Base-by-base conservation (phyloP, 2,329 filamentous ascomycete genomes). In the Cladosporium sp. region DNA sequence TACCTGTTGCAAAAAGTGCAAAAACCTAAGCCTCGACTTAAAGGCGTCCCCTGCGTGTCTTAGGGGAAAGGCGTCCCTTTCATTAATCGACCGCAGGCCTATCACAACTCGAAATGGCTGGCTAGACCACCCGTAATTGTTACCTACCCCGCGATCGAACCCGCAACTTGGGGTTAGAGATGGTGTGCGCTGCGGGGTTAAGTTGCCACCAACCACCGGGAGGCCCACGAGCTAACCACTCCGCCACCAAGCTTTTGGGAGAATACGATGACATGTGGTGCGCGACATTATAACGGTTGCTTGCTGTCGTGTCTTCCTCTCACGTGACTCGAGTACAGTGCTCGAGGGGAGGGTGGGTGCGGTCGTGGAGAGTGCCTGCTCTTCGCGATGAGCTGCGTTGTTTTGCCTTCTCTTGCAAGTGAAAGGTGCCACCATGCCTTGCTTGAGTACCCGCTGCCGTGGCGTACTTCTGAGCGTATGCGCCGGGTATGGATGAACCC, bases 1-100 rank as follows among this genome's bases (percentile, higher is more conserved):
- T n/a, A n/a, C n/a, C n/a, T n/a, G n/a, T n/a, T 33, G 32, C 36
- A 38, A 38, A 38, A 38, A 38, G 36, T 38, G 36, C 36, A 38
- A 38, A 38, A 38, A 38, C 36, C 36, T 38, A 38, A 38, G 36
- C 3, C 36, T 5, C 16, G 36, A 8, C 36, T 22, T 5, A 20
- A 15, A 3, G n/a, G 16, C 35, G 30, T 32, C 11, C 32, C 32
- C 12, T 35, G 15, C 3, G 2, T 15, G 32, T 12, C 36, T 38
- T 20, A 38, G 36, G 36, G 36, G 18, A 38, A 38, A 38, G 2
- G 19, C 13, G 16, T 15, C 33, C 16, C 12, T 38, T 38, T 38
- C 18, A 38, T 38, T 38, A 33, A 13, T 15, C 32, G 32, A 6
- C 32, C 13, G 6, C 32, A n/a, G n/a, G n/a, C 12, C 11, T 33